Evolutionary conservation across 2,329 filamentous ascomycete genomes (phyloP).

Genomic region (Coniochaeta pulveracea): DNA sequence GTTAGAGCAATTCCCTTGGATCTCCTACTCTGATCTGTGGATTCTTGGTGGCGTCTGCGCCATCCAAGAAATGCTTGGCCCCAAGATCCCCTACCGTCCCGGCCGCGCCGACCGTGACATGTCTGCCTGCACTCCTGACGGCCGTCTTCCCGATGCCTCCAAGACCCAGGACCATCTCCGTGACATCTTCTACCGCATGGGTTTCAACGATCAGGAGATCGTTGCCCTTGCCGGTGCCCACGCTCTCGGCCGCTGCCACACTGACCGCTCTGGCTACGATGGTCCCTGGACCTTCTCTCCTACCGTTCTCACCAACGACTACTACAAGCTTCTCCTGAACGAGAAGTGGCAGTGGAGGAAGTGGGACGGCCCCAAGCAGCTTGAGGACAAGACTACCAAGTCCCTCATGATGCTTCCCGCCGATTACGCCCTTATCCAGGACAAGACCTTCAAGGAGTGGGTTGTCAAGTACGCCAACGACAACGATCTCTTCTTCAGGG

Average conservation of each 20-base stretch:
- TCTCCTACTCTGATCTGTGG: conserved; percentile 94
- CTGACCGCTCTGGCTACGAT: conserved; percentile 75
- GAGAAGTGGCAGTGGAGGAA: conserved; percentile 91
- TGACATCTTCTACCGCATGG: conserved; percentile 92
- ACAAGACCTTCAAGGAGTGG: conserved; percentile 72
- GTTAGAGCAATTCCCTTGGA: conserved; percentile 78
- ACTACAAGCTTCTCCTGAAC: conserved; percentile 73
- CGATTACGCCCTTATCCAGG: conserved; percentile 77
- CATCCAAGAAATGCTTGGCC: conserved; percentile 92
- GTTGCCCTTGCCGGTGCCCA: conserved; percentile 81
- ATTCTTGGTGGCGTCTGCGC: conserved; percentile 77
- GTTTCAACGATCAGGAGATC: conserved; percentile 94
- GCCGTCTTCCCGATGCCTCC: conserved; percentile 61
- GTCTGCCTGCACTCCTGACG: conserved; percentile 82
- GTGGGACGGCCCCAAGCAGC: conserved; percentile 80
- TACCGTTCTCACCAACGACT: conserved; percentile 89
- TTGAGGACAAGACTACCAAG: conserved; percentile 77
- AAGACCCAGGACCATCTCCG: conserved; percentile 76
- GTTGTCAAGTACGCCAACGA: conserved; percentile 88
- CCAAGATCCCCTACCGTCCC: conserved; percentile 76
- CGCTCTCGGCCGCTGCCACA: conserved; percentile 78
- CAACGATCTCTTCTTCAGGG: conserved; percentile 84
- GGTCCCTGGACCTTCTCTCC: conserved; percentile 91
- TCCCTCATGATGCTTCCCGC: conserved; percentile 94
- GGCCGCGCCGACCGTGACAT: conserved; percentile 73